Evolutionary conservation across 257 asterid genomes (phyloP).

Genomic region (Buddleja alternifolia): DNA sequence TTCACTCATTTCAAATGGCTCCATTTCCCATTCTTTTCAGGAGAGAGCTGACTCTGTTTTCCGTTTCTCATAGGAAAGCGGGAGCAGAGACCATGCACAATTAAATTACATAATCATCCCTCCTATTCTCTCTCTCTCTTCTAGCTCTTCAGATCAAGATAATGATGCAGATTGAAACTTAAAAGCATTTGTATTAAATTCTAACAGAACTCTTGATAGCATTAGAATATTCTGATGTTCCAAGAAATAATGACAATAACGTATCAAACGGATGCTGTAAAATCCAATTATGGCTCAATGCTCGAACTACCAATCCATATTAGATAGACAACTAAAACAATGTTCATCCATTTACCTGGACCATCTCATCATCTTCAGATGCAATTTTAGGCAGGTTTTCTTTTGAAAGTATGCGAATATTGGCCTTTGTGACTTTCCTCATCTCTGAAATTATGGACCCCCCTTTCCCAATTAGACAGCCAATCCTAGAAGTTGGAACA

Average conservation of each 20-base stretch:
- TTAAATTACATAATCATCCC: constrained; percentile 10
- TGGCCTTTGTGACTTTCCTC: constrained; percentile 89
- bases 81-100: not conserved
- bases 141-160: not conserved
- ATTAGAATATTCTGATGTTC: not conserved
- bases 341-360: constrained; percentile 60
- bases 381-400: constrained; percentile 95
- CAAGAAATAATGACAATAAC: not conserved
- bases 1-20: constrained; percentile 10
- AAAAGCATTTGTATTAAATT: constrained; percentile 1
- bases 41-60: not conserved
- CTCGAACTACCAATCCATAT: not conserved
- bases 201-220: not conserved
- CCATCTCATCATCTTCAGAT: constrained; percentile 94
- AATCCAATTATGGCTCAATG: not conserved
- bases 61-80: not conserved
- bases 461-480: constrained; percentile 97
- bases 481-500: constrained; percentile 85
- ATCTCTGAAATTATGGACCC: constrained; percentile 91
- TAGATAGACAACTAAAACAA: constrained; percentile 16
- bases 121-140: not conserved
- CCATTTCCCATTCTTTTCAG: not conserved
- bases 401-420: constrained; percentile 81
- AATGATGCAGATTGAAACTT: not conserved
- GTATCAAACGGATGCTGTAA: not conserved